Conservation (phyloP, 495 filamentous ascomycete genomes). For the Hypoxylon cercidicola region DNA sequence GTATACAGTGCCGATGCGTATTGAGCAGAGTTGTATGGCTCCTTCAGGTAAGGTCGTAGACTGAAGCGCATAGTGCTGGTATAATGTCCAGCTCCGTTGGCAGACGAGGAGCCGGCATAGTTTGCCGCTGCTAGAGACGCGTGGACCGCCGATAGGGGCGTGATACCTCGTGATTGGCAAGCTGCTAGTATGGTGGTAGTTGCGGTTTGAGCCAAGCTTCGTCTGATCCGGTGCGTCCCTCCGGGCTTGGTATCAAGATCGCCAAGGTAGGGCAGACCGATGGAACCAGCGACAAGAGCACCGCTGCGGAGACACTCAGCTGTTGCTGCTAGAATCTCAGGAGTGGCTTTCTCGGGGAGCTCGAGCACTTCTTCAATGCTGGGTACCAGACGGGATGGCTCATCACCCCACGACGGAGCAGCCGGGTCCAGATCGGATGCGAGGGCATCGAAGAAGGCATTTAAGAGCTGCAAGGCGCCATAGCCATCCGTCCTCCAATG, state of each 20-base stretch:
- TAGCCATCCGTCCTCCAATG: slow-evolving; percentile 52
- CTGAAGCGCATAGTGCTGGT: slow-evolving; percentile 49
- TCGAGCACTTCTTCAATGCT: slow-evolving; percentile 42
- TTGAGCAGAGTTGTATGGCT: slow-evolving; percentile 41
- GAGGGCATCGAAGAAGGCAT: slow-evolving; percentile 35
- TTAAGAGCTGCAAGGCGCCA: slow-evolving; percentile 45
- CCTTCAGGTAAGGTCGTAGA: slow-evolving; percentile 43
- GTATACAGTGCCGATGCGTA: slow-evolving; percentile 45
- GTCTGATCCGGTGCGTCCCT: slow-evolving; percentile 6
- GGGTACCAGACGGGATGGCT: slow-evolving; percentile 41
- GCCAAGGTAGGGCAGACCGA: slow-evolving; percentile 10
- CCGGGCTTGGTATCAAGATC: background rate
- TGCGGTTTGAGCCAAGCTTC: background rate
- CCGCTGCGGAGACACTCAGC: slow-evolving; percentile 5
- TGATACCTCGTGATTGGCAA: background rate
- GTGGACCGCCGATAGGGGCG: slow-evolving; percentile 10
- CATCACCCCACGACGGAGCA: slow-evolving; percentile 45
- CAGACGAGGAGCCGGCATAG: background rate
- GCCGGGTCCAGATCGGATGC: slow-evolving; percentile 22
- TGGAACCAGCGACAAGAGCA: slow-evolving; percentile 1
- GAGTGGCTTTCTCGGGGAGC: slow-evolving; percentile 7
- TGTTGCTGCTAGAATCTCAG: slow-evolving; percentile 17
- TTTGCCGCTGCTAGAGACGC: slow-evolving; percentile 13
- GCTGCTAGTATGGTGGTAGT: background rate
- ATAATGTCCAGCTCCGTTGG: slow-evolving; percentile 37